phyloP scores from a whole-genome alignment of 2,329 filamentous ascomycete genomes.

The Botrytis hyacinthi region DNA sequence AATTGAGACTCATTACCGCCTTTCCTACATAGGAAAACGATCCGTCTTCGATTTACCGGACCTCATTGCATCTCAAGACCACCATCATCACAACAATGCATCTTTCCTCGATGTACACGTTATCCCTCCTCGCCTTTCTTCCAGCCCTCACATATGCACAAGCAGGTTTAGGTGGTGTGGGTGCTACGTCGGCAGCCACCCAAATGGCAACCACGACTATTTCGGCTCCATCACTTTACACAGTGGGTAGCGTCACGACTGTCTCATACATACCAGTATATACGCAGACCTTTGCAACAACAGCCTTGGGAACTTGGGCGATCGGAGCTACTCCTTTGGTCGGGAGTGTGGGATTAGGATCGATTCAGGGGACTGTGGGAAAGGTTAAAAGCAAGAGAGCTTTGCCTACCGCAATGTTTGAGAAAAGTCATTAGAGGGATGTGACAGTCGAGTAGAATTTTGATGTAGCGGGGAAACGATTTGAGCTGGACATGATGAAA shows the following conservation, averaged over 20 bases:
- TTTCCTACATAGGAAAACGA: not conserved
- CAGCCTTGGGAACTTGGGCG: constrained; percentile 35
- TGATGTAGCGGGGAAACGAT: not conserved
- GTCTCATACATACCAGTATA: constrained; percentile 17
- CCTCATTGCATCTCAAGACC: not conserved
- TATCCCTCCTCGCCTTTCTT: constrained; percentile 1
- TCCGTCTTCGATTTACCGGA: not conserved
- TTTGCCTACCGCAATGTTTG: not conserved
- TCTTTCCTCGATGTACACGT: not conserved
- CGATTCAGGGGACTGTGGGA: constrained; percentile 28
- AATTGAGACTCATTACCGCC: not conserved
- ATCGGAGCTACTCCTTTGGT: constrained; percentile 31
- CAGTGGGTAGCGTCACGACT: not conserved
- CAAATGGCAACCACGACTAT: constrained; percentile 4
- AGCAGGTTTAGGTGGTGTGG: constrained; percentile 12
- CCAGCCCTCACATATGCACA: constrained; percentile 13
- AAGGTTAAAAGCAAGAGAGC: constrained; percentile 19
- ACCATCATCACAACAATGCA: constrained; percentile 2
- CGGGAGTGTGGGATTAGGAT: constrained; percentile 34
- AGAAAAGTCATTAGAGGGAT: not conserved
- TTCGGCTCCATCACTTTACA: constrained; percentile 7
- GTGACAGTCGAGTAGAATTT: no score
- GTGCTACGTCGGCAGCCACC: constrained; percentile 1
- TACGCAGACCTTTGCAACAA: constrained; percentile 36
- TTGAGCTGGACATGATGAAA: not conserved